phyloP scores from a whole-genome alignment of 73 alveolate species.

The Tetrahymena malaccensis region DNA sequence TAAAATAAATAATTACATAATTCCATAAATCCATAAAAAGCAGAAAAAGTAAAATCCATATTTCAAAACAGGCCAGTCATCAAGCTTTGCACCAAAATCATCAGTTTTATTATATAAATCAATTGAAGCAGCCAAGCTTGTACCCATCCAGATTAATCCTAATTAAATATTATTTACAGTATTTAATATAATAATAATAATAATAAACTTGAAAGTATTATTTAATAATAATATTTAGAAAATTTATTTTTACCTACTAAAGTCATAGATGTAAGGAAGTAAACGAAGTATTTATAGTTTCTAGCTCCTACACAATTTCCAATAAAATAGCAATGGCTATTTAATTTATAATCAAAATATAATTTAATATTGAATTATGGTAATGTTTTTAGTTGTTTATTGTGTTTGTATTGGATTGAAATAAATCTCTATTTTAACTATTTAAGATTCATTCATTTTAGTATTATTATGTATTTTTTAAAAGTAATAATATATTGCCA shows the following conservation, averaged over 20 bases:
- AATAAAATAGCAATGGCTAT: slow-evolving; percentile 22
- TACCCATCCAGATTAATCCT: background rate
- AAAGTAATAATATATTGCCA: background rate
- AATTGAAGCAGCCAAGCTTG: background rate
- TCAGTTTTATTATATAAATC: background rate
- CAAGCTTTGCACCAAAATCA: background rate
- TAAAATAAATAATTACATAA: background rate
- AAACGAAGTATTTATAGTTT: slow-evolving; percentile 24
- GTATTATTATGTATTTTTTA: background rate
- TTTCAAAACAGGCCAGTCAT: background rate
- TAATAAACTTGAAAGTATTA: too few relatives aligned
- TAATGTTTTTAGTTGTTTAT: too few relatives aligned
- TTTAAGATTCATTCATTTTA: too few relatives aligned
- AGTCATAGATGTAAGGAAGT: background rate
- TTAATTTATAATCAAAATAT: background rate
- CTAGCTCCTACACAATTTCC: slow-evolving; percentile 36
- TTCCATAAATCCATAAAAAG: background rate
- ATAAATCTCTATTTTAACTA: background rate
- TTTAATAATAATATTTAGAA: too few relatives aligned
- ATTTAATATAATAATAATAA: background rate
- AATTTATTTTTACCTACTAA: background rate
- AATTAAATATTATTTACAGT: background rate
- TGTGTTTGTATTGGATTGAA: too few relatives aligned
- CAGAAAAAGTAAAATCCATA: background rate
- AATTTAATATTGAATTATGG: too few relatives aligned